Conservation (phyloP, 2,329 filamentous ascomycete species). For the Parastagonospora avenae region DNA sequence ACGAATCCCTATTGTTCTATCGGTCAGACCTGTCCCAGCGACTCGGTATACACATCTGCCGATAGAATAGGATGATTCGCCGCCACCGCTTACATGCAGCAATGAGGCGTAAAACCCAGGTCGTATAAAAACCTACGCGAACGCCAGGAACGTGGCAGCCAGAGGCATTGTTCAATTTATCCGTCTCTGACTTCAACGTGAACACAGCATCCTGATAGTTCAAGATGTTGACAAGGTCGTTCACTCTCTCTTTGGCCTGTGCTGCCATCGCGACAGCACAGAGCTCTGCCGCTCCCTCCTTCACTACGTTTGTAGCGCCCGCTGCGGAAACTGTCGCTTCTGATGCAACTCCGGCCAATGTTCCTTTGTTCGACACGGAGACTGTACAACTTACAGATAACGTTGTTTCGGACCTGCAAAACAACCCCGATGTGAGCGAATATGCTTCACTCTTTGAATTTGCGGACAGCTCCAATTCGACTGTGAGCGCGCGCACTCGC, state of each 20-base stretch:
- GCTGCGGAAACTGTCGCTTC: constrained; percentile 30
- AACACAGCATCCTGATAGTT: background rate
- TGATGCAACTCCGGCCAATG: constrained; percentile 23
- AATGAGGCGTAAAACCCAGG: background rate
- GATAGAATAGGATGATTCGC: constrained; percentile 3
- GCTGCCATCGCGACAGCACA: constrained; percentile 22
- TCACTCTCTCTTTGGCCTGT: constrained; percentile 18
- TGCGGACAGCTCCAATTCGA: constrained; percentile 21
- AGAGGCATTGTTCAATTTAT: background rate
- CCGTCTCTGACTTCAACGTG: constrained; percentile 1
- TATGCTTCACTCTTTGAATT: constrained; percentile 46
- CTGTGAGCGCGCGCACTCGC: constrained; percentile 8
- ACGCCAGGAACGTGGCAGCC: constrained; percentile 5
- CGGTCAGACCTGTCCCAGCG: background rate
- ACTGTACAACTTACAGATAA: constrained; percentile 32
- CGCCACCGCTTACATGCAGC: constrained; percentile 4
- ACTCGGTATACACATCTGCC: constrained; percentile 4
- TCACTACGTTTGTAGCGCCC: constrained; percentile 24
- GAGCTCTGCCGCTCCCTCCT: constrained; percentile 14
- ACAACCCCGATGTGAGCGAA: constrained; percentile 19
- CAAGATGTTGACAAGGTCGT: constrained; percentile 22
- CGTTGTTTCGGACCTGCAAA: constrained; percentile 23
- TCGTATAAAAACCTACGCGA: constrained; percentile 9
- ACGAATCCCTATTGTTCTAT: background rate
- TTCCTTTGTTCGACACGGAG: constrained; percentile 27